These are phyloP conservation scores for Tilletia setariae DNA, from an alignment of 1,284 basidiomycete species.

Conservation along the genomic window DNA sequence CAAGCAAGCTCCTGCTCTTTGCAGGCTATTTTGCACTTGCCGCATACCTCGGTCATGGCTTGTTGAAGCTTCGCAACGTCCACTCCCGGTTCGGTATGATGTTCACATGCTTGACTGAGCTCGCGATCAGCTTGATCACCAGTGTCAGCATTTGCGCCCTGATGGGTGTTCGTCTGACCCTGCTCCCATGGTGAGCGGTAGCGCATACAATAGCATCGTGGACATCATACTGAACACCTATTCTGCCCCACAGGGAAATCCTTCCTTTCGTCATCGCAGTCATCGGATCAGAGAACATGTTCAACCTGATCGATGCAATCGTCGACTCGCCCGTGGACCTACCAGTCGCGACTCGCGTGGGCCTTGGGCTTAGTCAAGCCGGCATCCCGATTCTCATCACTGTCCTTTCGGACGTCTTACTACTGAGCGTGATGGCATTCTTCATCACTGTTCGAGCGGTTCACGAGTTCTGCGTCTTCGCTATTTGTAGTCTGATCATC, in stretches of 20 bases:
- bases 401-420: slow-evolving; percentile 77
- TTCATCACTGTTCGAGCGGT: slow-evolving; percentile 74
- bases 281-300: slow-evolving; percentile 96
- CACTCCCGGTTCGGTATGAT: slow-evolving; percentile 88
- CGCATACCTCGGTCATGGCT: slow-evolving; percentile 71
- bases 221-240: neutral
- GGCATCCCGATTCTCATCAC: slow-evolving; percentile 89
- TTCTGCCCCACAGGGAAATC: slow-evolving; percentile 57
- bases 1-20: slow-evolving; percentile 63
- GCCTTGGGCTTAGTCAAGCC: slow-evolving; percentile 77
- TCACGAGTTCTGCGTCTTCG: slow-evolving; percentile 87
- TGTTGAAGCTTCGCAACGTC: slow-evolving; percentile 62
- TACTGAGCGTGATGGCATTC: slow-evolving; percentile 74
- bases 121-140: slow-evolving; percentile 85
- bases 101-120: slow-evolving; percentile 87
- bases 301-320: slow-evolving; percentile 82
- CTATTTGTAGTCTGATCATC: slow-evolving; percentile 85
- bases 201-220: slow-evolving; percentile 11
- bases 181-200: slow-evolving; percentile 71
- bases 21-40: slow-evolving; percentile 76
- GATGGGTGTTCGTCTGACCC: slow-evolving; percentile 75
- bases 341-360: slow-evolving; percentile 86
- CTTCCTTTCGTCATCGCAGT: slow-evolving; percentile 92
- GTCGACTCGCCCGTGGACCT: slow-evolving; percentile 82
- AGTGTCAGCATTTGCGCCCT: slow-evolving; percentile 85